These are phyloP conservation scores for Monosporascus sp. DNA, from an alignment of 2,329 filamentous ascomycete species.

Conservation along the genomic window DNA sequence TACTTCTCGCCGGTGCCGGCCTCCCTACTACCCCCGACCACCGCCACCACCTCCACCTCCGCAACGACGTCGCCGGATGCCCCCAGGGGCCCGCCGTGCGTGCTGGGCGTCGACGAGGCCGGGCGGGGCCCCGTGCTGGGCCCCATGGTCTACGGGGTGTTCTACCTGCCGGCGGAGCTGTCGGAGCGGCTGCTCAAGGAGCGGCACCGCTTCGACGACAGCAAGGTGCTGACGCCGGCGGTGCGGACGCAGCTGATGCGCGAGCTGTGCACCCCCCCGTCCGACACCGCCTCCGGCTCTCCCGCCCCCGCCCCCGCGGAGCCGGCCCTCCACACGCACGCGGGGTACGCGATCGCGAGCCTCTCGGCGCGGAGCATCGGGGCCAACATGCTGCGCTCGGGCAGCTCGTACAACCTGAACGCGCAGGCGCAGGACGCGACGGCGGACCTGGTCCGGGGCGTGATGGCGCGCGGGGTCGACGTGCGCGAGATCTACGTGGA, in stretches of 20 bases:
- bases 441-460: conserved; percentile 70
- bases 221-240: conserved; percentile 80
- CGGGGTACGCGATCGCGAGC: conserved; percentile 74
- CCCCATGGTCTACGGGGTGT: conserved; percentile 67
- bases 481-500: conserved; percentile 90
- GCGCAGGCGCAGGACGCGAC: conserved; percentile 94
- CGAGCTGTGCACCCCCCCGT: conserved; percentile 60
- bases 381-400: conserved; percentile 67
- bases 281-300: conserved; percentile 39
- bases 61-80: conserved; percentile 27
- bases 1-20: conserved; percentile 67
- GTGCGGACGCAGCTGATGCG: conserved; percentile 68
- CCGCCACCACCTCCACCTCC: conserved; percentile 9
- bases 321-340: not conserved
- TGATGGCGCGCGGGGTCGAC: conserved; percentile 74
- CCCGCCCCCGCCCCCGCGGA: conserved; percentile 29
- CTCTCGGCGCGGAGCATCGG: conserved; percentile 82
- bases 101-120: conserved; percentile 88
- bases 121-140: conserved; percentile 91
- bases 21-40: conserved; percentile 44
- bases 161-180: conserved; percentile 68
- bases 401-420: conserved; percentile 77
- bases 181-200: conserved; percentile 70
- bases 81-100: conserved; percentile 50
- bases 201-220: conserved; percentile 88